phyloP scores from a whole-genome alignment of 1,139 yeast genomes.

The Lodderomyces margitis region DNA sequence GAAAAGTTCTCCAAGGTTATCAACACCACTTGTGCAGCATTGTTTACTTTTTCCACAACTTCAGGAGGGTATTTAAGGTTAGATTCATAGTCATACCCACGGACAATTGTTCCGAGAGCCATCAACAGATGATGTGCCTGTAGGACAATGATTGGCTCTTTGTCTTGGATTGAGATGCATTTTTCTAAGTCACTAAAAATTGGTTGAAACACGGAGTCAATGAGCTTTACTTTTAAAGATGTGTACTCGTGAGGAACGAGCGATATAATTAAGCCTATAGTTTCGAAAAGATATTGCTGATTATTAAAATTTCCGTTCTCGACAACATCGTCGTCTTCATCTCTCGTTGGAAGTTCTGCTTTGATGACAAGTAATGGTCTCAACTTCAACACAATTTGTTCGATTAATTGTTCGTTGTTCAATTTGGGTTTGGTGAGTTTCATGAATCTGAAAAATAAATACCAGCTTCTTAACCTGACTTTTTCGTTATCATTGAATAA shows the following conservation, averaged over 20 bases:
- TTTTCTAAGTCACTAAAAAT: slow-evolving; percentile 71
- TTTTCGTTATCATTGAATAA: slow-evolving; percentile 69
- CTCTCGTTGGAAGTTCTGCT: slow-evolving; percentile 52
- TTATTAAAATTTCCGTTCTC: slow-evolving; percentile 66
- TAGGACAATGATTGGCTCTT: slow-evolving; percentile 48
- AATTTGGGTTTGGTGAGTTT: slow-evolving; percentile 67
- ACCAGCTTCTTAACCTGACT: slow-evolving; percentile 88
- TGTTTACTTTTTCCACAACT: slow-evolving; percentile 54
- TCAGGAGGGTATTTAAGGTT: slow-evolving; percentile 29
- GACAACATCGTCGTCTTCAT: slow-evolving; percentile 55
- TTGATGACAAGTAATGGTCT: slow-evolving; percentile 57
- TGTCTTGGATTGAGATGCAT: slow-evolving; percentile 46
- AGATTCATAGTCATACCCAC: slow-evolving; percentile 65
- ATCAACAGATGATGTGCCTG: slow-evolving; percentile 85
- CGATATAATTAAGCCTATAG: slow-evolving; percentile 66
- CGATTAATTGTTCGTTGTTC: slow-evolving; percentile 29
- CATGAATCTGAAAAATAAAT: slow-evolving; percentile 77
- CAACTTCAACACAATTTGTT: slow-evolving; percentile 37
- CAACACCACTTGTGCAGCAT: slow-evolving; percentile 78
- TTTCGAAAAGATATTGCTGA: slow-evolving; percentile 82
- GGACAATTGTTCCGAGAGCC: slow-evolving; percentile 87
- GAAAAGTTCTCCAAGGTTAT: slow-evolving; percentile 79
- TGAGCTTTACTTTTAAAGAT: slow-evolving; percentile 43
- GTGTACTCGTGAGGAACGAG: slow-evolving; percentile 29
- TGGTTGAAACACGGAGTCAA: slow-evolving; percentile 73